A percentile compares a stretch with the other conserved stretches of the same genome.
These are phyloP conservation scores for Yamadazyma sp. DNA, from an alignment of 1,139 yeast genomes.

Conservation along the genomic window DNA sequence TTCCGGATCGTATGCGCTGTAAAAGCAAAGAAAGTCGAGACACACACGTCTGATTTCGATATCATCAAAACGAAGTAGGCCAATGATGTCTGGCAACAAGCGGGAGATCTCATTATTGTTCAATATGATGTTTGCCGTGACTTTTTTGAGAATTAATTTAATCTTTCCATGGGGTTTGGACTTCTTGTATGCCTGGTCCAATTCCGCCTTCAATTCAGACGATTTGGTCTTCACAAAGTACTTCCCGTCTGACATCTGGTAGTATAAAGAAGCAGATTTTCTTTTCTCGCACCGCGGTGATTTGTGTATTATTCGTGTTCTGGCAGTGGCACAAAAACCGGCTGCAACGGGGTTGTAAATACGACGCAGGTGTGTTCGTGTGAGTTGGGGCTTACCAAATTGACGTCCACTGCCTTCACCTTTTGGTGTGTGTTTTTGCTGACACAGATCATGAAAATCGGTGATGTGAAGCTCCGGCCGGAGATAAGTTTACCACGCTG, in stretches of 20 bases:
- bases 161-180: constrained; percentile 50
- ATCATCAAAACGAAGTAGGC: constrained; percentile 62
- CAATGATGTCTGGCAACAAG: constrained; percentile 66
- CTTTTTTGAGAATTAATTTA: constrained; percentile 67
- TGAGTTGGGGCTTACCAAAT: too few species aligned
- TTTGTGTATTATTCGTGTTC: too few species aligned
- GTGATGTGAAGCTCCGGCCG: too few species aligned
- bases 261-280: background rate
- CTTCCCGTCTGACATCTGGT: constrained; percentile 44
- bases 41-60: constrained; percentile 72
- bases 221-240: constrained; percentile 46
- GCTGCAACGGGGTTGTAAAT: too few species aligned
- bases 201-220: constrained; percentile 55
- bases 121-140: constrained; percentile 80
- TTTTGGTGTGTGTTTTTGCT: too few species aligned
- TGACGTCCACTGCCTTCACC: too few species aligned
- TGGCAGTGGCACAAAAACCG: too few species aligned
- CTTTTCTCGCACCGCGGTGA: background rate
- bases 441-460: too few species aligned
- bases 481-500: too few species aligned
- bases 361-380: too few species aligned
- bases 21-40: constrained; percentile 58
- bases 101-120: constrained; percentile 75
- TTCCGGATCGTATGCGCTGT: constrained; percentile 57
- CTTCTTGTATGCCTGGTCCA: constrained; percentile 54